phyloP scores from a whole-genome alignment of 139 green algal genomes.

The Picochlorum costavermella region DNA sequence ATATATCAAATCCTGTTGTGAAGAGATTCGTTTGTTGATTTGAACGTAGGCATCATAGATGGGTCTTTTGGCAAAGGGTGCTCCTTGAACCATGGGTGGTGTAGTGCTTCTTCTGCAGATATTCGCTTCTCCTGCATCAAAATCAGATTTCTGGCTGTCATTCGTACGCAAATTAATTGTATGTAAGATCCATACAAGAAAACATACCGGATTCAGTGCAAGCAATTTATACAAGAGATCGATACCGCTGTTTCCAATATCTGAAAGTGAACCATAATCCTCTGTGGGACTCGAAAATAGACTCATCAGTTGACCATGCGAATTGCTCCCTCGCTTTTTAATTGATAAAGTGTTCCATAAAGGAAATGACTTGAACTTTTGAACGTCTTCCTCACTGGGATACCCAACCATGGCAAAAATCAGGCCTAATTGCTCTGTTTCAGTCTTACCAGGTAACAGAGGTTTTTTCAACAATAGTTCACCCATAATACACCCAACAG shows the following conservation, averaged over 20 bases:
- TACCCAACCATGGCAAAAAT: conserved; percentile 69
- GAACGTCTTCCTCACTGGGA: conserved; percentile 71
- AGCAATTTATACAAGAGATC: conserved; percentile 50
- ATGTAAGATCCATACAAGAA: too few species aligned
- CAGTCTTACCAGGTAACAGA: conserved; percentile 58
- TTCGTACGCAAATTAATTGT: neutral
- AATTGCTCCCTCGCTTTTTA: conserved; percentile 4
- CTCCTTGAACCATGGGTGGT: conserved; percentile 47
- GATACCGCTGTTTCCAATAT: conserved; percentile 47
- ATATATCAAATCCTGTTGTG: neutral
- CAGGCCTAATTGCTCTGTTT: conserved; percentile 70
- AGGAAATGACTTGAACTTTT: conserved; percentile 43
- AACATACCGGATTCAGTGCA: conserved; percentile 33
- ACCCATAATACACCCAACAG: conserved; percentile 85
- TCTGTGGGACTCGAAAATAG: conserved; percentile 33
- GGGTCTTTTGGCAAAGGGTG: conserved; percentile 39
- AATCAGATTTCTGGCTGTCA: conserved; percentile 8
- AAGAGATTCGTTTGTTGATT: conserved; percentile 14
- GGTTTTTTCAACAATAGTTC: conserved; percentile 60
- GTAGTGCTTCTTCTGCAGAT: conserved; percentile 39
- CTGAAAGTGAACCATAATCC: conserved; percentile 21
- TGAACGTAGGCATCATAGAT: conserved; percentile 51
- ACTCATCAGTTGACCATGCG: conserved; percentile 21
- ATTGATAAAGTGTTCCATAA: conserved; percentile 27
- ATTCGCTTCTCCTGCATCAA: conserved; percentile 24